Evolutionary conservation across 2,329 filamentous ascomycete species (phyloP).

Genomic region (Calonectria ilicicola): DNA sequence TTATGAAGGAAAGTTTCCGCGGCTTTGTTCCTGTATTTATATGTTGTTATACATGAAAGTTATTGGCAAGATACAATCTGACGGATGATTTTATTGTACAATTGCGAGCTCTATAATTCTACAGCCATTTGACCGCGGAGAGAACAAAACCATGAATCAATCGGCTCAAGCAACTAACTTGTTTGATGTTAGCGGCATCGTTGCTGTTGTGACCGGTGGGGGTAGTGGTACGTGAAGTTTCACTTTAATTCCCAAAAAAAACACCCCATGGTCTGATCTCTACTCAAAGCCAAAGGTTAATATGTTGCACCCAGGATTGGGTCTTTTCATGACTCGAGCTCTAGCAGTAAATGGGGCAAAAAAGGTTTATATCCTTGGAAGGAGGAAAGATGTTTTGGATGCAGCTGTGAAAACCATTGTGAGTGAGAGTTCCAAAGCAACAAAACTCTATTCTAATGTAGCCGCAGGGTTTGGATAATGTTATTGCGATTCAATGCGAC

Average conservation of each 20-base stretch:
- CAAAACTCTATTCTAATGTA: not conserved
- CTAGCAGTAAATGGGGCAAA: conserved; percentile 65
- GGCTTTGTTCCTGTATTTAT: not conserved
- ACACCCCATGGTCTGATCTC: not conserved
- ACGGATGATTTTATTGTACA: too few relatives aligned
- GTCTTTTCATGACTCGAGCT: conserved; percentile 65
- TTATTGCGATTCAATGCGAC: conserved; percentile 56
- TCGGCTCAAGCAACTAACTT: conserved; percentile 42
- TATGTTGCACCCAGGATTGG: conserved; percentile 56
- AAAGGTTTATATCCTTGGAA: conserved; percentile 66
- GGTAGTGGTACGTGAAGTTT: conserved; percentile 40
- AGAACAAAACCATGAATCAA: not conserved
- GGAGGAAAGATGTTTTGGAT: conserved; percentile 61
- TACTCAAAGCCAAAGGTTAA: not conserved
- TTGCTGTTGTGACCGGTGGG: conserved; percentile 68
- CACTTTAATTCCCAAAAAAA: not conserved
- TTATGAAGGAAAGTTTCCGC: not conserved
- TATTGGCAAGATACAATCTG: too few relatives aligned
- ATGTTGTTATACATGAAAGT: too few relatives aligned
- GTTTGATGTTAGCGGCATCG: conserved; percentile 62
- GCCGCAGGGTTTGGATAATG: conserved; percentile 43
- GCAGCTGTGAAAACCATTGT: conserved; percentile 52
- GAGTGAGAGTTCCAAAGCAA: not conserved
- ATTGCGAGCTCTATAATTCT: not conserved
- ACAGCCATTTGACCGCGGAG: not conserved